Evolutionary conservation across 768 basidiomycete species (phyloP).

Genomic region (Amanita polypyramis): DNA sequence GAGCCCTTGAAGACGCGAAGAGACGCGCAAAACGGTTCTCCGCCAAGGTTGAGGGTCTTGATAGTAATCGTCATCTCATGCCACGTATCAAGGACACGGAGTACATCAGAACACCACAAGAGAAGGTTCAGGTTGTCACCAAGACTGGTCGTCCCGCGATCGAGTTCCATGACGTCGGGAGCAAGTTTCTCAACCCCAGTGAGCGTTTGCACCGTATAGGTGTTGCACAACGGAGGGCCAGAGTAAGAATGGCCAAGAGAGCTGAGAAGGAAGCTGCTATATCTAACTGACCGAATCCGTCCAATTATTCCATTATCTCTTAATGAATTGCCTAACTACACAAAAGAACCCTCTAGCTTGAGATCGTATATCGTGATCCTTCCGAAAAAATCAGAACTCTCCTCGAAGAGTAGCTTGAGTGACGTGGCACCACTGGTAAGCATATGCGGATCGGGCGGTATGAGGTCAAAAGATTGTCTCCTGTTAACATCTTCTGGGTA

Average conservation of each 20-base stretch:
- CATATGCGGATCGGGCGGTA: slow-evolving; percentile 12
- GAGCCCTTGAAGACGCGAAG: slow-evolving; percentile 39
- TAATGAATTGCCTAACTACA: slow-evolving; percentile 3
- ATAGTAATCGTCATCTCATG: slow-evolving; percentile 28
- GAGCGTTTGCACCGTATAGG: slow-evolving; percentile 40
- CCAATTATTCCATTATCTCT: background rate
- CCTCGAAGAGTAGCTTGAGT: slow-evolving; percentile 63
- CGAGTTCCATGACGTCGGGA: slow-evolving; percentile 67
- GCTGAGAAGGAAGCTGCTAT: slow-evolving; percentile 14
- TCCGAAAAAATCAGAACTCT: slow-evolving; percentile 82
- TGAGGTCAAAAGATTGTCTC: slow-evolving; percentile 54
- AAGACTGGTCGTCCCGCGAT: slow-evolving; percentile 42
- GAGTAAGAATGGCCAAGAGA: slow-evolving; percentile 16
- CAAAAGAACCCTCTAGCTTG: slow-evolving; percentile 24
- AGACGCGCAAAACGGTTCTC: slow-evolving; percentile 25
- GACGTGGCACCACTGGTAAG: slow-evolving; percentile 26
- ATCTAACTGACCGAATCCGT: background rate
- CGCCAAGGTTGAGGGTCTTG: slow-evolving; percentile 22
- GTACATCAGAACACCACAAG: slow-evolving; percentile 25
- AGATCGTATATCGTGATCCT: slow-evolving; percentile 69
- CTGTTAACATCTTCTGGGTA: slow-evolving; percentile 79
- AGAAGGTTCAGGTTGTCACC: slow-evolving; percentile 26
- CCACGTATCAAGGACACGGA: slow-evolving; percentile 25
- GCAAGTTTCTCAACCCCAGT: slow-evolving; percentile 51
- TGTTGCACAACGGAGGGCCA: slow-evolving; percentile 37